Base-by-base conservation (phyloP, 306 rosid genomes). In the Canavalia gladiata region DNA sequence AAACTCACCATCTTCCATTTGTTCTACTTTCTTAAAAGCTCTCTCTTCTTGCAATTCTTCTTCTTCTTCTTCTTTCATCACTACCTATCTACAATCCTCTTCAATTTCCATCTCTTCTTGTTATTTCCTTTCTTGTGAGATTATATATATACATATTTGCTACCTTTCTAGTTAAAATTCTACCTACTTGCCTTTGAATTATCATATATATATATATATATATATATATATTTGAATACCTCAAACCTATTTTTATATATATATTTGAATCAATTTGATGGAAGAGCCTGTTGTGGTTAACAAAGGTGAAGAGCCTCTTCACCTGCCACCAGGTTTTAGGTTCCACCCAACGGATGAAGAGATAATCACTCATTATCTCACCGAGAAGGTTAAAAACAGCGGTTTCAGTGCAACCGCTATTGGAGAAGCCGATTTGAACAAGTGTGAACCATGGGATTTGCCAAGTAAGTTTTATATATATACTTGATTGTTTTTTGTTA, bases 341-440 rank as follows among this genome's bases (percentile, higher is more conserved):
- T 95, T 95, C 80, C 99, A 95, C 64, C 98, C 99, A 4, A 93
- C 98, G 0, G 99, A 95, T 63, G 98, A 90, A 18, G 99, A 95
- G 82, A 88, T 95, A 83, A 87, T 95, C 2, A 83, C 89, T 51
- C 42, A 0, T 72, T 95, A 95, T 82, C 94, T 95, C 0, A 86
- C 86, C 0, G 85, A 87, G 70, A 95, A 95, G 83, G 97, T 90
- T 0, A 42, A 84, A 56, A 74, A 95, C 68, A 67, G 90, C 73
- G 35, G 60, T 65, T 93, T 95, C 93, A 75, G 74, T 67, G 95
- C 99, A 42, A 73, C 79, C 56, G 99, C 99, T 13, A 77, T 95
- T 12, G 99, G 92, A 3, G 98, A 93, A 68, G 99, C 94, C 49
- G 99, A 95, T 89, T 82, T 95, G 65, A 93, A 93, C 70, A 95